Evolutionary conservation across 2,329 filamentous ascomycete species (phyloP), one percentile per base, ranked within the genome.

Genomic region (Fusarium hostae): DNA sequence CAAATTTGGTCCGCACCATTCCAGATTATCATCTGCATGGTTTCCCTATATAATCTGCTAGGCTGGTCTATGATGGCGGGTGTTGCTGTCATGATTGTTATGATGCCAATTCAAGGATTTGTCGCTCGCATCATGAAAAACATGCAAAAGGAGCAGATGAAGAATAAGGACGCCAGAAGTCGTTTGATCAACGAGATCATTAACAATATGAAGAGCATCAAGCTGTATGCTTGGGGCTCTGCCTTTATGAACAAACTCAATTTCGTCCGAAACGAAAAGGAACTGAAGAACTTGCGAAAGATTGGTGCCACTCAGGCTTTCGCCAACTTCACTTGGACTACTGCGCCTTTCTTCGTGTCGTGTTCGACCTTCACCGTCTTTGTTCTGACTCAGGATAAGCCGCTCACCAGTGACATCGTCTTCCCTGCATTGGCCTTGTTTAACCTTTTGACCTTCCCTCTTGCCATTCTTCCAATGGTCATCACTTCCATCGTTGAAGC

Each of bases 161-260:
- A 97, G 86, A 98, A 98, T 85, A 99, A 99, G 84, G 96, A 99
- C 78, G 89, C 94, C 41, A 90, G 96, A 78, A 97, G 95, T 50
- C 90, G 95, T 54, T 84, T 99, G 64, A 98, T 98, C 86, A 97
- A 95, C 10, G 96, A 99, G 82, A 99, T 99, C 73, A 86, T 99
- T 78, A 98, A 97, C 86, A 98, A 98, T 83, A 99, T 99, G 93
- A 99, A 99, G 86, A 97, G 94, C 79, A 96, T 99, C 85, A 99
- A 99, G 84, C 89, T 99, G 24, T 99, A 98, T 80, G 96, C 96
- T 34, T 99, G 96, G 96, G 95, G 95, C 35, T 92, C 91, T 34
- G 95, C 96, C 18, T 99, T 99, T 79, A 97, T 98, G 91, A 96
- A 94, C 82, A 97, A 97, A 83, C 89, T 99, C 65, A 98, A 96